phyloP scores from a whole-genome alignment of 2,329 filamentous ascomycete genomes.

The Kalmusia sp. region DNA sequence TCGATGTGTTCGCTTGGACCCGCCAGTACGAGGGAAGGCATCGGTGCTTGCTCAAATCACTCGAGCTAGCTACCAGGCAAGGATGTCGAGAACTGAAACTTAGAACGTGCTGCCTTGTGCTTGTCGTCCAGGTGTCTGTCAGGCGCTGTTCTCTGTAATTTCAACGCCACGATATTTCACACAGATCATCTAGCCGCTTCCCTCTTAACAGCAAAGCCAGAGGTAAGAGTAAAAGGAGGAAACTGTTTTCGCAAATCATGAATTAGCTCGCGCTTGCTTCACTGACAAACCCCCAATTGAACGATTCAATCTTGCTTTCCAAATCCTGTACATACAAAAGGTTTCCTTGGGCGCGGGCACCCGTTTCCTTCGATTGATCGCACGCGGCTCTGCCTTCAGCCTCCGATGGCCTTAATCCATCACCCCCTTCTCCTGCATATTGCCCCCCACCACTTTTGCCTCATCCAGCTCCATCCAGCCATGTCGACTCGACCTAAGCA shows the following conservation, averaged over 20 bases:
- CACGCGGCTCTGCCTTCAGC: background rate
- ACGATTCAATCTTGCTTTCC: too few species aligned
- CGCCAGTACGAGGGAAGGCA: background rate
- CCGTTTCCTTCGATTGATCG: background rate
- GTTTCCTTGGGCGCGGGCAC: too few species aligned
- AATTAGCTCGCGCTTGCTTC: too few species aligned
- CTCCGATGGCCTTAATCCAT: background rate
- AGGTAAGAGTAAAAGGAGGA: too few species aligned
- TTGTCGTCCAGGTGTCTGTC: background rate
- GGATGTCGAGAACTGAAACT: background rate
- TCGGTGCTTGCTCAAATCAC: background rate
- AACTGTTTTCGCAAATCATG: too few species aligned
- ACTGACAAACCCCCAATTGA: too few species aligned
- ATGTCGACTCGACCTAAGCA: conserved; percentile 14
- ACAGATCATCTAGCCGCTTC: too few species aligned
- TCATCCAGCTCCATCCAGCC: conserved; percentile 14
- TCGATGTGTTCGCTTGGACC: background rate
- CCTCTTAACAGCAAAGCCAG: too few species aligned
- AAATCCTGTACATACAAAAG: too few species aligned
- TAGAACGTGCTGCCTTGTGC: background rate
- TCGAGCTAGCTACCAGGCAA: too few species aligned
- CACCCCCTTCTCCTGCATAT: conserved; percentile 35
- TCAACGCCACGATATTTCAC: too few species aligned
- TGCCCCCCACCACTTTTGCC: conserved; percentile 15
- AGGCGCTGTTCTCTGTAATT: too few species aligned